Percentiles rank a stretch among this genome's conserved stretches.
phyloP scores from a whole-genome alignment of 1,284 basidiomycete species.

The Tilletia setariae region DNA sequence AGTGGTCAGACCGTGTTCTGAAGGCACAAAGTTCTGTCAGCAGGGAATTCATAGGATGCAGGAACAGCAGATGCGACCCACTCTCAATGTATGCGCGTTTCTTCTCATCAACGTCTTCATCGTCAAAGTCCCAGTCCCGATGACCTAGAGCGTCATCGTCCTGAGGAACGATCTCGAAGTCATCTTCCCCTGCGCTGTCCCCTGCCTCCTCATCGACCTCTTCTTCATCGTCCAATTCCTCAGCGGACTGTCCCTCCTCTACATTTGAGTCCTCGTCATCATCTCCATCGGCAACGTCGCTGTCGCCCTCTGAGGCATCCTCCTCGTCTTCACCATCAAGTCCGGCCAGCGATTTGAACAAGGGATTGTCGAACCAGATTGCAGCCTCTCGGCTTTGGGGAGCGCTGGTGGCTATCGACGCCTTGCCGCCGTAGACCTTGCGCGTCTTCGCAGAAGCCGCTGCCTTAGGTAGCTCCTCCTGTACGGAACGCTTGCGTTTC shows the following conservation, averaged over 20 bases:
- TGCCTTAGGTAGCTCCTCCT: slow-evolving; percentile 5
- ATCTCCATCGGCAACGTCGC: slow-evolving; percentile 23
- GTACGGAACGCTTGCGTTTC: slow-evolving; percentile 28
- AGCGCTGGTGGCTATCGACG: slow-evolving; percentile 28
- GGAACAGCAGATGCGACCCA: slow-evolving; percentile 56
- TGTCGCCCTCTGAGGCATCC: slow-evolving; percentile 52
- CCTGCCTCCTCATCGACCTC: slow-evolving; percentile 43
- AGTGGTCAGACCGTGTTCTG: slow-evolving; percentile 81
- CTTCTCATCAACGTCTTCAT: slow-evolving; percentile 70
- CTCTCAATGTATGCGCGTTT: slow-evolving; percentile 71
- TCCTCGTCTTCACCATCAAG: slow-evolving; percentile 60
- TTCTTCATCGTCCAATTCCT: slow-evolving; percentile 42
- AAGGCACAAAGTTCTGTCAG: not conserved
- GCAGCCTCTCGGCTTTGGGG: slow-evolving; percentile 60
- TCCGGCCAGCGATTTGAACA: slow-evolving; percentile 74
- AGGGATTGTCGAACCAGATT: slow-evolving; percentile 92
- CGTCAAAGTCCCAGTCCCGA: slow-evolving; percentile 35
- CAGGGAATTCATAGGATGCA: slow-evolving; percentile 21
- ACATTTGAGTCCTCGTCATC: slow-evolving; percentile 53
- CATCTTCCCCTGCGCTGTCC: slow-evolving; percentile 38
- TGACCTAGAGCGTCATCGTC: slow-evolving; percentile 19
- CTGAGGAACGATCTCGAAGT: slow-evolving; percentile 46
- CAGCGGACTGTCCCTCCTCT: slow-evolving; percentile 28
- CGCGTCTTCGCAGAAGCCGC: not conserved
- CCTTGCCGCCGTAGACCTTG: slow-evolving; percentile 29